Percentiles rank a stretch among this genome's conserved stretches.
These are phyloP conservation scores for Acephala macrosclerotiorum DNA, from an alignment of 2,329 filamentous ascomycete genomes.

Conservation along the genomic window DNA sequence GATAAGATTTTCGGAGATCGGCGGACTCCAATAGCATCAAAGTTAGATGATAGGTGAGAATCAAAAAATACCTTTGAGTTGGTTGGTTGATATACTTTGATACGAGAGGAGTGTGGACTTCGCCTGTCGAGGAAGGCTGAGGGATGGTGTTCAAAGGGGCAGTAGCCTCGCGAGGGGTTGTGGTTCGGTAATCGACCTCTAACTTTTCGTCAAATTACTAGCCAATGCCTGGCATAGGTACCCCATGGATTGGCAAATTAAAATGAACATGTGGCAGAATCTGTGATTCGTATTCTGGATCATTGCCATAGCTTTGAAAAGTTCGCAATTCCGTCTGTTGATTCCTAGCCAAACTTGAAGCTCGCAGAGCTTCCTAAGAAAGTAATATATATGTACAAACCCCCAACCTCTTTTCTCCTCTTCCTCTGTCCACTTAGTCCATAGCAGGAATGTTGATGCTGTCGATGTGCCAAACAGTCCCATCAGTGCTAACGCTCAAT, in stretches of 20 bases:
- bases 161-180: not conserved
- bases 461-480: slow-evolving; percentile 48
- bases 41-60: not conserved
- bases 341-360: not conserved
- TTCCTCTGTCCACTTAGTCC: slow-evolving; percentile 15
- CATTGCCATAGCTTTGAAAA: not conserved
- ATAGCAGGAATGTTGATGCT: slow-evolving; percentile 47
- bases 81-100: not conserved
- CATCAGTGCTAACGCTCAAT: slow-evolving; percentile 44
- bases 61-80: not conserved
- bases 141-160: not conserved
- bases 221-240: too few relatives aligned
- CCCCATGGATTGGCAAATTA: too few relatives aligned
- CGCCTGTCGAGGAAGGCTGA: not conserved
- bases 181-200: not conserved
- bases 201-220: not conserved
- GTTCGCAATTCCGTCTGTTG: too few relatives aligned
- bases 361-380: not conserved
- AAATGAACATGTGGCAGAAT: too few relatives aligned
- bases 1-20: slow-evolving; percentile 25
- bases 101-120: not conserved
- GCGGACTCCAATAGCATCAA: slow-evolving; percentile 15
- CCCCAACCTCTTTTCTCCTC: not conserved
- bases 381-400: not conserved
- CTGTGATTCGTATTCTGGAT: not conserved